Evolutionary conservation across 768 basidiomycete species (phyloP), one percentile per base, ranked within the genome.

Genomic region (Rhizopogon vulgaris): DNA sequence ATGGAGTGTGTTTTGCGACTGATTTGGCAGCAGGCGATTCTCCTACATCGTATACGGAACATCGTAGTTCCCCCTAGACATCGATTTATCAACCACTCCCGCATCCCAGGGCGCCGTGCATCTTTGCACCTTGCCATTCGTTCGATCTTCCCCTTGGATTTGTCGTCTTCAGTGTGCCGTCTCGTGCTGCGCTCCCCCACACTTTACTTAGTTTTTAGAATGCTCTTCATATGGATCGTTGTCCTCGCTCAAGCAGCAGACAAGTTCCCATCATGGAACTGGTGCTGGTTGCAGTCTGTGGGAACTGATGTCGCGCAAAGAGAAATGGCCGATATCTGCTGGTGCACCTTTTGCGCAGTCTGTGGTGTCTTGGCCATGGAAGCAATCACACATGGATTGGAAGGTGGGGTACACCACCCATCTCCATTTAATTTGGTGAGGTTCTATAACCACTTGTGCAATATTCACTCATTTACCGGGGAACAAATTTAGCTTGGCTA

Each of bases 1-100:
- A 22, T 22, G 22, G 22, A 17, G 45, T 37, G 40, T 30, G 15
- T 18, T 3, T 39, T 43, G 10, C 27, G 12, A 38, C 12, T 15
- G 28, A 34, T 51, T 17, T 36, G 24, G 15, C 22, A 8, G 54
- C 58, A 88, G 86, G 84, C 80, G 11, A 67, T 90, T 43, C 61
- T 90, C 27, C 67, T 89, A 52, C 85, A 90, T 58, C 78, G 88
- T 27, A 85, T 90, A 52, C 88, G 89, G 58, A 83, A 90, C 63
- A 79, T 87, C 39, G 82, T 89, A 41, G 80, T 87, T 0, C 88
- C 88, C 11, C 78, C 84, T 34, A 78, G 78, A 2, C 66, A 67
- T 18, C 56, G 56, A 18, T 58, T 58, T 28, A 41, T 30, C 1
- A 28, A 41, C 39, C 58, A 48, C n/a, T 18, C 58, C 53, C 64